phyloP scores from a whole-genome alignment of 1,284 basidiomycete genomes.

The Bondarzewia mesenterica region DNA sequence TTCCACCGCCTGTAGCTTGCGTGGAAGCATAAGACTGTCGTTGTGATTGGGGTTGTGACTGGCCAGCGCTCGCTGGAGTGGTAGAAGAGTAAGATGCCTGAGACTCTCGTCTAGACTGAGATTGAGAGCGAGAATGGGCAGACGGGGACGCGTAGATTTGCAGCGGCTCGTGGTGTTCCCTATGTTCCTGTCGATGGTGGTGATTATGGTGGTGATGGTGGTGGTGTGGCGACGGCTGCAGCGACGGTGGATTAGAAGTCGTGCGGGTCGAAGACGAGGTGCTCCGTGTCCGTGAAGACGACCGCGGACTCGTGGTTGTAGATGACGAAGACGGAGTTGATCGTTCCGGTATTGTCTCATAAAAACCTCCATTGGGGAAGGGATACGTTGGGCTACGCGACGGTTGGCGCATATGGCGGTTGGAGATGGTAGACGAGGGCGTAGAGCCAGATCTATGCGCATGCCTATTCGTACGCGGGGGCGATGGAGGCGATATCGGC shows the following conservation, averaged over 20 bases:
- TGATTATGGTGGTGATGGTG: background rate
- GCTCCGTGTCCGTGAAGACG: conserved; percentile 8
- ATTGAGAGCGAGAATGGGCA: background rate
- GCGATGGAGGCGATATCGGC: conserved; percentile 11
- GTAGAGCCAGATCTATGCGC: background rate
- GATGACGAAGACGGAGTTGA: background rate
- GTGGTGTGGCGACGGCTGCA: conserved; percentile 4
- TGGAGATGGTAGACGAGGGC: background rate
- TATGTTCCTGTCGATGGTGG: background rate
- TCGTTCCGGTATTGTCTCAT: background rate
- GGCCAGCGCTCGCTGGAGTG: too few species aligned
- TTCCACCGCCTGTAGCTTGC: background rate
- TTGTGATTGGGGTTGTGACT: background rate
- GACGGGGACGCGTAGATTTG: background rate
- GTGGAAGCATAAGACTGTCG: background rate
- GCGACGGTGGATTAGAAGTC: conserved; percentile 1
- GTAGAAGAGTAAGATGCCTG: too few species aligned
- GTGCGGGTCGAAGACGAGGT: conserved; percentile 8
- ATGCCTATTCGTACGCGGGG: conserved; percentile 1
- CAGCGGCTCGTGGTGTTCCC: background rate
- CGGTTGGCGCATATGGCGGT: background rate
- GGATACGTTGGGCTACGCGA: conserved; percentile 4
- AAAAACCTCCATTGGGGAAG: background rate
- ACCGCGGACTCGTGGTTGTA: background rate
- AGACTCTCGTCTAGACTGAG: background rate